Base-by-base conservation (phyloP, 2,329 filamentous ascomycete species). In the Samsoniella hepiali region DNA sequence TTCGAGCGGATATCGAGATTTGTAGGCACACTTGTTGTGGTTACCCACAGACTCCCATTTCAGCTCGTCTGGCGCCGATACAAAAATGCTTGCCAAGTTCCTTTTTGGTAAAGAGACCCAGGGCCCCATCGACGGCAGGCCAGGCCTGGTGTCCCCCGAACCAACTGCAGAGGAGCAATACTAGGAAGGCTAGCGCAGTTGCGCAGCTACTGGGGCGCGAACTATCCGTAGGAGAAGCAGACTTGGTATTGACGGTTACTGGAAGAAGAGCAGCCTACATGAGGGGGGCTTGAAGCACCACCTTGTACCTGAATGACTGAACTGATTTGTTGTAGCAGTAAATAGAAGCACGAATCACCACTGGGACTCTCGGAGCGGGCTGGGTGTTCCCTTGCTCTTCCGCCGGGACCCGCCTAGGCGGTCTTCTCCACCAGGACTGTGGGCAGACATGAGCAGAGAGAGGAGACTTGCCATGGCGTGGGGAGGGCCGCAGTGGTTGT, bases 1-100 rank as follows among this genome's bases (percentile, higher is more conserved):
- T 15, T 42, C 31, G 40, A 32, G 54, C 54, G 54, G 54, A 57
- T 57, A 57, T 57, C 54, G 38, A 44, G 54, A 57, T 57, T 45
- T 27, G 40, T 34, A 22, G 13, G 36, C 53, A 54, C n/a, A 42
- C 22, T 36, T 36, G n/a, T 22, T 17, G 22, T 22, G 11, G 31
- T 50, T 55, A 56, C 54, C 54, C 54, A 56, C 54, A 45, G 40
- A 6, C 27, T 42, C 7, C 38, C 54, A 42, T 11, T 44, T 56
- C 53, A 57, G 54, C 40, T 56, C 54, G 34, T 44, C 27, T 13
- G 17, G 38, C 38, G n/a, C 4, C 22, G 38, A 44, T 32, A n/a
- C 6, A 42, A 15, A 38, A 31, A 22, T 22, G 15, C 8, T 15
- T 13, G 54, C 11, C 54, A 45, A 57, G 40, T 29, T 15, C 51